Evolutionary conservation across 2,329 filamentous ascomycete genomes (phyloP).

Genomic region (Monilinia fructicola): DNA sequence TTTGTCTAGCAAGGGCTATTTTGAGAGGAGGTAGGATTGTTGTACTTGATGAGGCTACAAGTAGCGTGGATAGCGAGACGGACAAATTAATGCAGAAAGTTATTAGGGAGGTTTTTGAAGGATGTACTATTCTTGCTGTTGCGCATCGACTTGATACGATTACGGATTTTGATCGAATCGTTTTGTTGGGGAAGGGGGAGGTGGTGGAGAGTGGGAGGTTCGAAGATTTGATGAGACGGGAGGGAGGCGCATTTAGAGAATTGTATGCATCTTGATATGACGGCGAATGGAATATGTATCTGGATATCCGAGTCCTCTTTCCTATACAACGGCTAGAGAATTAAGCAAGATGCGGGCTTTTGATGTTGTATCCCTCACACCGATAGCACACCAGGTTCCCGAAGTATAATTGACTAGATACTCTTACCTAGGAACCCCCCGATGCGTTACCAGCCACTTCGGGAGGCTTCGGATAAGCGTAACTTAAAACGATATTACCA

Average conservation of each 20-base stretch:
- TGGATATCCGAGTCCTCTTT: not conserved
- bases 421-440: not conserved
- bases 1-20: slow-evolving; percentile 50
- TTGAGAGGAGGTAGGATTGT: slow-evolving; percentile 43
- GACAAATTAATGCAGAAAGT: slow-evolving; percentile 56
- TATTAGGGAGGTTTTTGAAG: slow-evolving; percentile 52
- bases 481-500: not conserved
- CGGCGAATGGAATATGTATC: not conserved
- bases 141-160: slow-evolving; percentile 47
- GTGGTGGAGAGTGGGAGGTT: slow-evolving; percentile 14
- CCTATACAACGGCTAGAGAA: not conserved
- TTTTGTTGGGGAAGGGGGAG: slow-evolving; percentile 19
- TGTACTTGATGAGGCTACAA: slow-evolving; percentile 46
- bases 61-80: slow-evolving; percentile 56
- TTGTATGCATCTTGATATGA: slow-evolving; percentile 27
- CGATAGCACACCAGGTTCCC: not conserved
- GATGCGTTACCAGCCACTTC: not conserved
- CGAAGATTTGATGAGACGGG: slow-evolving; percentile 6
- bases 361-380: not conserved
- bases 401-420: not conserved
- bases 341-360: not conserved
- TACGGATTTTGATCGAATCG: slow-evolving; percentile 44
- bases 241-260: slow-evolving; percentile 41
- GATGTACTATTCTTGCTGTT: slow-evolving; percentile 52
- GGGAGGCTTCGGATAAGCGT: not conserved